Evolutionary conservation across 768 basidiomycete genomes (phyloP).

Genomic region (Tricholoma flavovirens): DNA sequence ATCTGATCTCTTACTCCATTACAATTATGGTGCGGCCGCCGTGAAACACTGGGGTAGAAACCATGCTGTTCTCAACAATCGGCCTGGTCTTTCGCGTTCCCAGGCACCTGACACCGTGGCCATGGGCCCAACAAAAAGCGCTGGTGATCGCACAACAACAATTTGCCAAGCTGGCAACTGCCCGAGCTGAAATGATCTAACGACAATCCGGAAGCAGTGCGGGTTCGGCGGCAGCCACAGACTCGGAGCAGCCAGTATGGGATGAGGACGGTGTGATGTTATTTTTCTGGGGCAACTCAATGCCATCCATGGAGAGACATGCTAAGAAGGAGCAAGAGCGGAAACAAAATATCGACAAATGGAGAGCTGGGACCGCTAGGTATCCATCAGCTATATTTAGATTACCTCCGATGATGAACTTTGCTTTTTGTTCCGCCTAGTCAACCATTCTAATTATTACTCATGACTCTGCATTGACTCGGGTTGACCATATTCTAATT

Average conservation of each 20-base stretch:
- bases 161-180: neutral
- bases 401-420: too few species aligned
- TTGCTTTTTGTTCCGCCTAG: too few species aligned
- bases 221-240: neutral
- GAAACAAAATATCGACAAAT: neutral
- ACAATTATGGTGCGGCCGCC: conserved; percentile 4
- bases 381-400: too few species aligned
- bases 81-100: neutral
- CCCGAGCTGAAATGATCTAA: neutral
- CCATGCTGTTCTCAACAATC: neutral
- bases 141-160: neutral
- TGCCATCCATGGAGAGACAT: neutral
- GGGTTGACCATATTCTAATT: neutral
- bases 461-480: too few species aligned
- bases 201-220: neutral
- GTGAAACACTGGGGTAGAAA: conserved; percentile 12
- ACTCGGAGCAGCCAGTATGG: neutral
- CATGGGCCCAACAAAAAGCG: neutral
- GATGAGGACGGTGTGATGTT: neutral
- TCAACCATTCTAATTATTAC: too few species aligned
- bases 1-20: neutral
- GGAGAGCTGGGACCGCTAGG: neutral
- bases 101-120: neutral
- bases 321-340: neutral
- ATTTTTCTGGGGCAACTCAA: neutral